Evolutionary conservation across 2,329 filamentous ascomycete genomes (phyloP).

Genomic region (Amauroascus verrucosus): DNA sequence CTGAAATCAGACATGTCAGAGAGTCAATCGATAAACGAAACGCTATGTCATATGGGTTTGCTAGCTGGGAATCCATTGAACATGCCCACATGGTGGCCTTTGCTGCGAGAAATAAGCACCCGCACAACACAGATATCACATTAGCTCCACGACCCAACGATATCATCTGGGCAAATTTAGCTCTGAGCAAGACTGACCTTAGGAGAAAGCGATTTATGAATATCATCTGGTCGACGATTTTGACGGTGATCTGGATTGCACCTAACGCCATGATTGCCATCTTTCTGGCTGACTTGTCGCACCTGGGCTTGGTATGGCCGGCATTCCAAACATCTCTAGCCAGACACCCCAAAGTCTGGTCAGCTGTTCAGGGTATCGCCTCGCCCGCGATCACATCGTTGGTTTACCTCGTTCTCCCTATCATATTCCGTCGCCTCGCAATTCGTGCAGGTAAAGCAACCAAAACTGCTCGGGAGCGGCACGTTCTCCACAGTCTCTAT

Average conservation of each 20-base stretch:
- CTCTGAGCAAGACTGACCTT: conserved; percentile 56
- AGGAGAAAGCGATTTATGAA: conserved; percentile 66
- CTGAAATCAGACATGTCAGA: conserved; percentile 73
- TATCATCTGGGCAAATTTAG: conserved; percentile 92
- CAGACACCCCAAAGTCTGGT: conserved; percentile 59
- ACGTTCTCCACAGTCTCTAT: conserved; percentile 84
- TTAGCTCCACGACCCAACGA: conserved; percentile 82
- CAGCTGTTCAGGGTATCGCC: conserved; percentile 80
- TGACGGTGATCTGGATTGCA: conserved; percentile 78
- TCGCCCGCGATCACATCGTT: conserved; percentile 80
- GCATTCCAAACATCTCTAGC: conserved; percentile 59
- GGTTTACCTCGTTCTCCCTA: conserved; percentile 77
- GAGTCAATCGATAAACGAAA: conserved; percentile 75
- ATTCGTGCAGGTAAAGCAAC: conserved; percentile 77
- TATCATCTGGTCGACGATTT: conserved; percentile 67
- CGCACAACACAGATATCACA: conserved; percentile 62
- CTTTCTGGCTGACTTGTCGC: conserved; percentile 76
- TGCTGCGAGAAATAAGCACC: conserved; percentile 67
- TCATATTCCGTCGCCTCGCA: conserved; percentile 80
- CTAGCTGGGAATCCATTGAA: conserved; percentile 78
- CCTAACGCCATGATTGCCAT: conserved; percentile 92
- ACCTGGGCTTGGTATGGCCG: conserved; percentile 70
- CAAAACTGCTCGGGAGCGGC: conserved; percentile 83
- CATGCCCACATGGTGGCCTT: conserved; percentile 85
- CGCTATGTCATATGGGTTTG: conserved; percentile 85